phyloP scores from a whole-genome alignment of 306 rosid species.

The Boehmeria nivea region DNA sequence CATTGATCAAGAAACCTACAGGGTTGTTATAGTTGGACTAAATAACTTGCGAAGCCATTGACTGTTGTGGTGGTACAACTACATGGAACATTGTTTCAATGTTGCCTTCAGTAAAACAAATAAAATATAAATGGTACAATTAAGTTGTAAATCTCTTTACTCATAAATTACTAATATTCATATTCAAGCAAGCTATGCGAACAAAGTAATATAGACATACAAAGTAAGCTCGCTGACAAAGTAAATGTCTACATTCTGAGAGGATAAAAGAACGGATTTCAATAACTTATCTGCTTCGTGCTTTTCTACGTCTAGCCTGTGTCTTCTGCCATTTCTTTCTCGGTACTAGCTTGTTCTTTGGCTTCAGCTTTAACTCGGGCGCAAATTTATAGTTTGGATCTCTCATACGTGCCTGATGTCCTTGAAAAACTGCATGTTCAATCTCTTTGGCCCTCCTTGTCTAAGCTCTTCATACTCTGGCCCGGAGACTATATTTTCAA shows the following conservation, averaged over 20 bases:
- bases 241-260: neutral
- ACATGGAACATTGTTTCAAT: too few relatives aligned
- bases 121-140: too few relatives aligned
- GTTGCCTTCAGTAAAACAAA: too few relatives aligned
- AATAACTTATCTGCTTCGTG: slow-evolving; percentile 52
- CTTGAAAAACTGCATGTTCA: slow-evolving; percentile 68
- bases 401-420: slow-evolving; percentile 81
- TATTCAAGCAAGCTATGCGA: neutral
- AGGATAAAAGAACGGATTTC: neutral
- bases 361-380: slow-evolving; percentile 71
- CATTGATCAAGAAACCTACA: too few relatives aligned
- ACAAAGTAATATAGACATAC: neutral
- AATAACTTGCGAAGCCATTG: too few relatives aligned
- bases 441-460: slow-evolving; percentile 68
- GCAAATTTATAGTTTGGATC: slow-evolving; percentile 78
- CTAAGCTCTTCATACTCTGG: slow-evolving; percentile 78
- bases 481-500: slow-evolving; percentile 76
- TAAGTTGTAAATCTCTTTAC: too few relatives aligned
- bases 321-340: slow-evolving; percentile 81
- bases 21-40: too few relatives aligned
- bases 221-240: neutral
- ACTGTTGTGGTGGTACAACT: too few relatives aligned
- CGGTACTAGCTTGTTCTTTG: slow-evolving; percentile 63
- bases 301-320: slow-evolving; percentile 69
- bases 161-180: too few relatives aligned